Evolutionary conservation across 2,329 filamentous ascomycete species (phyloP).

Genomic region (Passalora sequoiae): DNA sequence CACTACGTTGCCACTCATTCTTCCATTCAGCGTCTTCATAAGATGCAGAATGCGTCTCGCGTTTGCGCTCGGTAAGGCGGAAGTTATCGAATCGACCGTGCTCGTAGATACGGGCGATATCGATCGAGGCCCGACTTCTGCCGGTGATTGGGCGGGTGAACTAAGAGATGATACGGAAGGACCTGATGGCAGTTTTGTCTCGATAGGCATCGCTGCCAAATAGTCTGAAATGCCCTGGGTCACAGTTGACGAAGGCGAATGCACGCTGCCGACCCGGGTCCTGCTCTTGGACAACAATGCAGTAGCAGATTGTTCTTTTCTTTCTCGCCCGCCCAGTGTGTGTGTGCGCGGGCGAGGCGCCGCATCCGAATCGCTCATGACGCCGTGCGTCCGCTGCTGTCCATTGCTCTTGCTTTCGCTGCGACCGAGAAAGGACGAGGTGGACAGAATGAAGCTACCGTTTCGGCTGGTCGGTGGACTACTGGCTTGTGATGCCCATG

Average conservation of each 20-base stretch:
- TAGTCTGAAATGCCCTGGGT: constrained; percentile 38
- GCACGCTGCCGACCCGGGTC: constrained; percentile 65
- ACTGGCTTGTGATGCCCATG: constrained; percentile 6
- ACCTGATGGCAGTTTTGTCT: constrained; percentile 24
- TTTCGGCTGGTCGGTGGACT: constrained; percentile 26
- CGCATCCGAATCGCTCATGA: constrained; percentile 18
- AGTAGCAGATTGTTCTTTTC: constrained; percentile 39
- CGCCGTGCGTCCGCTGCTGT: constrained; percentile 16
- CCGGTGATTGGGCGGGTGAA: constrained; percentile 23
- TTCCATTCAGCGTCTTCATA: constrained; percentile 72
- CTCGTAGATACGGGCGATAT: constrained; percentile 30
- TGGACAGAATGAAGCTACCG: constrained; percentile 20
- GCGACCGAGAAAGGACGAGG: constrained; percentile 19
- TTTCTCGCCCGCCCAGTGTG: constrained; percentile 45
- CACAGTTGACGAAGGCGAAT: constrained; percentile 55
- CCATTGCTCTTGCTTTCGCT: constrained; percentile 27
- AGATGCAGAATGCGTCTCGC: constrained; percentile 62
- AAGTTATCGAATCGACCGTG: constrained; percentile 28
- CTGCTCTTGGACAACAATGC: constrained; percentile 46
- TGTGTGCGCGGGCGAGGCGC: constrained; percentile 43
- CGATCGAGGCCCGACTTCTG: constrained; percentile 24
- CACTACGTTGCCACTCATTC: constrained; percentile 73
- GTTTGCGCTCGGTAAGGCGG: constrained; percentile 47
- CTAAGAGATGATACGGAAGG: constrained; percentile 31
- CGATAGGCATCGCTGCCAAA: constrained; percentile 30